These are phyloP conservation scores for Chimonanthus praecox DNA, from an alignment of 164 flowering plant genomes.

Conservation along the genomic window DNA sequence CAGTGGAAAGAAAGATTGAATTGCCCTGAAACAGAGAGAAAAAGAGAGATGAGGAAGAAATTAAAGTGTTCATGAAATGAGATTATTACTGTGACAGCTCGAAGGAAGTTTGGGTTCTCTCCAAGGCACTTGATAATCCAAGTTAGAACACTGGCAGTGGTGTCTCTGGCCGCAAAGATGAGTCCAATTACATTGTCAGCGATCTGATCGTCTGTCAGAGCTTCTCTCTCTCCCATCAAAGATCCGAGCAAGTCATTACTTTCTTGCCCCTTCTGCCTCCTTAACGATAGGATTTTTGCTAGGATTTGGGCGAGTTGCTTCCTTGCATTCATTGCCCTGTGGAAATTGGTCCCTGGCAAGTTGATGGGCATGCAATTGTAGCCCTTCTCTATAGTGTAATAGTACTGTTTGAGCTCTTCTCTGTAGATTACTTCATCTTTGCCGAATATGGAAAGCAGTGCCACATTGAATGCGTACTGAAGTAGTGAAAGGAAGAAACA, in stretches of 20 bases:
- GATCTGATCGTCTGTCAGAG: slow-evolving; percentile 79
- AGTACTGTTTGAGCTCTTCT: slow-evolving; percentile 77
- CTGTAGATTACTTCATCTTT: slow-evolving; percentile 56
- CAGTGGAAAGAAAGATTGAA: too few relatives aligned
- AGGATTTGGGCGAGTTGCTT: slow-evolving; percentile 66
- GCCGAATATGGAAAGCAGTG: slow-evolving; percentile 77
- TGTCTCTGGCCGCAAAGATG: slow-evolving; percentile 96
- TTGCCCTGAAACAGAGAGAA: too few relatives aligned
- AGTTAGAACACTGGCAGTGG: slow-evolving; percentile 90
- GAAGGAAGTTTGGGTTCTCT: slow-evolving; percentile 67
- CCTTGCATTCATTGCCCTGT: slow-evolving; percentile 89
- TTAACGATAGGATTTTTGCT: slow-evolving; percentile 53
- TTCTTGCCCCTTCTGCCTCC: slow-evolving; percentile 45
- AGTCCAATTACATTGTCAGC: slow-evolving; percentile 94
- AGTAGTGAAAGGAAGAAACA: neutral
- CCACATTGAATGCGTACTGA: slow-evolving; percentile 94
- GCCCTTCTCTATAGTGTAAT: slow-evolving; percentile 82
- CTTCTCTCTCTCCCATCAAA: slow-evolving; percentile 72
- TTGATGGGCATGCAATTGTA: slow-evolving; percentile 97
- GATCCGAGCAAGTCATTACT: slow-evolving; percentile 70
- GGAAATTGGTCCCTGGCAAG: slow-evolving; percentile 87
- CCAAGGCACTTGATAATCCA: slow-evolving; percentile 92
- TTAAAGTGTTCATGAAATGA: too few relatives aligned
- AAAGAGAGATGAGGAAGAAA: too few relatives aligned
- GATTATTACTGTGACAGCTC: slow-evolving; percentile 73